These are phyloP conservation scores for Calonectria montana DNA, from an alignment of 2,329 filamentous ascomycete species.

Conservation along the genomic window DNA sequence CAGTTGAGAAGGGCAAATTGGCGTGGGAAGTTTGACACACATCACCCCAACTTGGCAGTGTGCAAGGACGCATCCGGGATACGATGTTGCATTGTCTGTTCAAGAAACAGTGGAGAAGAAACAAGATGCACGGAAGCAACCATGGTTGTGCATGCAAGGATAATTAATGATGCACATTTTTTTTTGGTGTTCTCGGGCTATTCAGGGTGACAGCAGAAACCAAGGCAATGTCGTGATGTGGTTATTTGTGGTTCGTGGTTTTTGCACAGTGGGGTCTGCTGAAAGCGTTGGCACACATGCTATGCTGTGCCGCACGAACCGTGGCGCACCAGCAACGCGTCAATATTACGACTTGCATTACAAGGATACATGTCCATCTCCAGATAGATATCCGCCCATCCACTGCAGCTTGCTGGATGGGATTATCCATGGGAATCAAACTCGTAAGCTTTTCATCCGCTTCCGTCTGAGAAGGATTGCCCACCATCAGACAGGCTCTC, in stretches of 20 bases:
- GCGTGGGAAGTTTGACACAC: neutral
- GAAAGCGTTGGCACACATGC: neutral
- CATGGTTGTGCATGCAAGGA: neutral
- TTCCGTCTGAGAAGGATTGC: neutral
- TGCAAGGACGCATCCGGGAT: constrained; percentile 4
- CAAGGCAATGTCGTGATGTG: constrained; percentile 21
- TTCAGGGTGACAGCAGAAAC: constrained; percentile 12
- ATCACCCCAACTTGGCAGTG: neutral
- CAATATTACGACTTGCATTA: neutral
- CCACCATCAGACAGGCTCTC: neutral
- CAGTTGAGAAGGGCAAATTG: neutral
- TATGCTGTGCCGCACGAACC: constrained; percentile 16
- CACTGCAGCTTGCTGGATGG: neutral
- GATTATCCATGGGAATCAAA: neutral
- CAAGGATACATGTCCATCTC: neutral
- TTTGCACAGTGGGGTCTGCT: neutral
- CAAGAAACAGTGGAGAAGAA: constrained; percentile 1
- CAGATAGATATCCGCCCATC: constrained; percentile 2
- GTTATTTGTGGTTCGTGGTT: constrained; percentile 14
- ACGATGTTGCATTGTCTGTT: neutral
- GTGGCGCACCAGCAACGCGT: constrained; percentile 9
- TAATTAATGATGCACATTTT: neutral
- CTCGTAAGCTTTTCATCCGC: constrained; percentile 1
- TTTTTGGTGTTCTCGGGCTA: neutral
- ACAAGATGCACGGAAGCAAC: neutral